Evolutionary conservation across 2,329 filamentous ascomycete species (phyloP), one percentile per base, ranked within the genome.

Genomic region (Purpureocillium takamizusanense): DNA sequence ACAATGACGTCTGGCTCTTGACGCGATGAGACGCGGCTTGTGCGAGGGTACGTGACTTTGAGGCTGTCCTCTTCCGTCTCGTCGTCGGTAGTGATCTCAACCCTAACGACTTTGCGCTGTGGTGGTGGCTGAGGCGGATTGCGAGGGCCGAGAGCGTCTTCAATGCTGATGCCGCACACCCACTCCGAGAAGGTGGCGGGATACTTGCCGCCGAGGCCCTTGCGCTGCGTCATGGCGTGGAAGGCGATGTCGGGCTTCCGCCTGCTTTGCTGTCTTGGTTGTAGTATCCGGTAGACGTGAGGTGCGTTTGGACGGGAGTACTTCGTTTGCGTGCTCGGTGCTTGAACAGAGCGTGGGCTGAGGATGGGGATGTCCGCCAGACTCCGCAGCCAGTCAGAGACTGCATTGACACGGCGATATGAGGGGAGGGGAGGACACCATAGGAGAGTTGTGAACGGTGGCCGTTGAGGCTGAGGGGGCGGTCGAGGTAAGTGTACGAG

Each of bases 41-140:
- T 53, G 37, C 69, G 65, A 1, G 72, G 70, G 37, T 72, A 70
- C 2, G 67, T 70, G 29, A 76, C 52, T 14, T 54, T 61, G 38
- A 75, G 51, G 3, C 60, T 66, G 37, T 76, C 72, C 18, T 63
- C 58, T 7, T 67, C 63, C n/a, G 61, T 63, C 39, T 72, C 69
- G 32, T 75, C 70, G 43, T 76, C 70, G 10, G 72, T 74, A 12
- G 62, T 59, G 2, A 72, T 50, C 37, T 67, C 59, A 25, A 72
- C 49, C 16, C 51, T 60, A 40, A 69, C 48, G 10, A 65, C 21
- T 10, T 51, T 14, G 56, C 55, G 34, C 56, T 49, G 30, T 44
- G 46, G 37, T 40, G 53, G 15, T 44, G 47, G 37, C 40, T 53
- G 15, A 37, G 49, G 29, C 44, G 40, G 16, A 53, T 53, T 34